These are phyloP conservation scores for Biancaea sappan DNA, from an alignment of 306 rosid species.

Conservation along the genomic window DNA sequence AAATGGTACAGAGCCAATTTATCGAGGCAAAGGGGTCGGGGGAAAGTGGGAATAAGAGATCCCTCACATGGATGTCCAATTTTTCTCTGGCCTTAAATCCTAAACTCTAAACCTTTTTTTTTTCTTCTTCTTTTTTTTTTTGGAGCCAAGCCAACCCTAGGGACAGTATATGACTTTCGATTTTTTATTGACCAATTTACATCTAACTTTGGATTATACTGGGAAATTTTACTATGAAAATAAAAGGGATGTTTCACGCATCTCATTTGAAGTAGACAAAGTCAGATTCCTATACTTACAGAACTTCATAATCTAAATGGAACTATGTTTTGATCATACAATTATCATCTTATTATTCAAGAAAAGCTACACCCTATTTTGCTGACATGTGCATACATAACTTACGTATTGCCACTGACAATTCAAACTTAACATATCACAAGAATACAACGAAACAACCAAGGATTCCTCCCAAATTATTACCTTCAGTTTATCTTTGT, in stretches of 20 bases:
- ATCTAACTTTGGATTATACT: not conserved
- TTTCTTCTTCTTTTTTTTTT: too few relatives aligned
- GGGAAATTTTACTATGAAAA: not conserved
- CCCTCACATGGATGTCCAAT: not conserved
- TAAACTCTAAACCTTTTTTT: too few relatives aligned
- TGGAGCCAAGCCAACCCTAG: not conserved
- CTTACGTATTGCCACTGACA: not conserved
- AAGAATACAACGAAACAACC: not conserved
- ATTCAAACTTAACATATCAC: not conserved
- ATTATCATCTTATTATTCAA: not conserved
- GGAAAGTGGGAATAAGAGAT: not conserved
- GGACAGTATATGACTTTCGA: not conserved
- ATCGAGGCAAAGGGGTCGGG: not conserved
- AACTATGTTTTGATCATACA: not conserved
- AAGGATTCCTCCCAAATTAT: not conserved
- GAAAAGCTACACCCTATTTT: constrained; percentile 12
- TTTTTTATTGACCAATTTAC: not conserved
- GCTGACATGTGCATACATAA: not conserved
- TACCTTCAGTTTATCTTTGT: too few relatives aligned
- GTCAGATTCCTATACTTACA: not conserved
- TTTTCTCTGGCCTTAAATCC: not conserved
- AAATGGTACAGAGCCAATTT: not conserved
- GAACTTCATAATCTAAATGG: not conserved
- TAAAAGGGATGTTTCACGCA: not conserved
- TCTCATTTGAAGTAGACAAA: not conserved